Evolutionary conservation across 164 flowering plant genomes (phyloP).

Genomic region (Tetracentron sinense): DNA sequence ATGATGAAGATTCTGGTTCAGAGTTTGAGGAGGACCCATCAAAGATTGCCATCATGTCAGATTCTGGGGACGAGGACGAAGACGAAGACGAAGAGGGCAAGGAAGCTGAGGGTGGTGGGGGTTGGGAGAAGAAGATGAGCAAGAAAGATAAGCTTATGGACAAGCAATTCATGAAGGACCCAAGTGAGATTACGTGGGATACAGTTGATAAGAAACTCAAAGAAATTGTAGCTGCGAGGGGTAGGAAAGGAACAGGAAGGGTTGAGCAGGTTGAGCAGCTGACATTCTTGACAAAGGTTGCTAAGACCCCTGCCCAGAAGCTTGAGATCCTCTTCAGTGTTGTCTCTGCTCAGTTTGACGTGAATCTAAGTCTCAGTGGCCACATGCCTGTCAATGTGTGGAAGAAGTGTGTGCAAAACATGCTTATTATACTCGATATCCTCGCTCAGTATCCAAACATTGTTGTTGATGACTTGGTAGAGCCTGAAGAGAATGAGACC

Average conservation of each 20-base stretch:
- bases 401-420: constrained; percentile 81
- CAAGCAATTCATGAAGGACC: constrained; percentile 73
- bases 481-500: constrained; percentile 86
- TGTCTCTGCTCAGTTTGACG: constrained; percentile 90
- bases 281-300: constrained; percentile 75
- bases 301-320: constrained; percentile 97
- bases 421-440: constrained; percentile 68
- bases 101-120: constrained; percentile 21
- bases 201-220: constrained; percentile 78
- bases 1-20: constrained; percentile 29
- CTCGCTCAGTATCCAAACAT: constrained; percentile 70
- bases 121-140: constrained; percentile 64
- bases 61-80: constrained; percentile 28
- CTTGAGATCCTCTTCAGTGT: constrained; percentile 89
- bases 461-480: constrained; percentile 78
- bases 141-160: constrained; percentile 80
- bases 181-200: constrained; percentile 86
- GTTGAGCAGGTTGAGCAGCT: constrained; percentile 94
- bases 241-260: constrained; percentile 93
- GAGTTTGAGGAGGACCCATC: constrained; percentile 48
- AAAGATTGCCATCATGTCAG: constrained; percentile 16
- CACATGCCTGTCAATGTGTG: constrained; percentile 91
- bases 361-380: constrained; percentile 81
- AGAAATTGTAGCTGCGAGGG: constrained; percentile 79
- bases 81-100: constrained; percentile 28